Conservation (phyloP, 108 stramenopile genomes). For the Schizochytrium sp. region DNA sequence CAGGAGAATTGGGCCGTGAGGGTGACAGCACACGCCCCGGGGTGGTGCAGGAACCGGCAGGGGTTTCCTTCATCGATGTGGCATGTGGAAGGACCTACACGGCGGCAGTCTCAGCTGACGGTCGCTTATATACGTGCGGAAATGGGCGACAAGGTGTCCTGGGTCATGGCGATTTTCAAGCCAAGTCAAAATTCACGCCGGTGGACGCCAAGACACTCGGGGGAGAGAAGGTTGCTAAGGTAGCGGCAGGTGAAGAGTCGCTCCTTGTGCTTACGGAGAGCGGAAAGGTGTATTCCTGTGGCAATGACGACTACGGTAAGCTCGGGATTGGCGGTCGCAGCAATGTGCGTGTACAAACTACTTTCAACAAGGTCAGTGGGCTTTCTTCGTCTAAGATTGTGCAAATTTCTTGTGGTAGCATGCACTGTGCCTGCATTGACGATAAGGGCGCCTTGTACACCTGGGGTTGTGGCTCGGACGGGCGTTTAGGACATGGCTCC, state of each 20-base stretch:
- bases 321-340: neutral
- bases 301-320: slow-evolving; percentile 57
- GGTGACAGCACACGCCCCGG: slow-evolving; percentile 17
- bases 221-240: neutral
- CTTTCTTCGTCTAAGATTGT: neutral
- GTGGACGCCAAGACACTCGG: neutral
- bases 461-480: slow-evolving; percentile 67
- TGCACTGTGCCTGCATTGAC: slow-evolving; percentile 46
- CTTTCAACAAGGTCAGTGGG: neutral
- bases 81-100: slow-evolving; percentile 23
- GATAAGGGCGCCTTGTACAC: slow-evolving; percentile 44
- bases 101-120: slow-evolving; percentile 7
- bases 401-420: slow-evolving; percentile 12
- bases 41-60: neutral
- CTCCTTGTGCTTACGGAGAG: neutral
- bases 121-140: slow-evolving; percentile 24
- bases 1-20: slow-evolving; percentile 22
- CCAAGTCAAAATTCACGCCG: neutral
- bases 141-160: slow-evolving; percentile 18
- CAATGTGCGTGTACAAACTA: slow-evolving; percentile 18
- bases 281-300: slow-evolving; percentile 48
- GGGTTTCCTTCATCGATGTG: neutral
- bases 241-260: neutral
- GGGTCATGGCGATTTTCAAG: neutral
- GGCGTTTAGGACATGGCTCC: slow-evolving; percentile 61